Conservation (phyloP, 176 grass and related monocot genomes). For the Thalia dealbata region DNA sequence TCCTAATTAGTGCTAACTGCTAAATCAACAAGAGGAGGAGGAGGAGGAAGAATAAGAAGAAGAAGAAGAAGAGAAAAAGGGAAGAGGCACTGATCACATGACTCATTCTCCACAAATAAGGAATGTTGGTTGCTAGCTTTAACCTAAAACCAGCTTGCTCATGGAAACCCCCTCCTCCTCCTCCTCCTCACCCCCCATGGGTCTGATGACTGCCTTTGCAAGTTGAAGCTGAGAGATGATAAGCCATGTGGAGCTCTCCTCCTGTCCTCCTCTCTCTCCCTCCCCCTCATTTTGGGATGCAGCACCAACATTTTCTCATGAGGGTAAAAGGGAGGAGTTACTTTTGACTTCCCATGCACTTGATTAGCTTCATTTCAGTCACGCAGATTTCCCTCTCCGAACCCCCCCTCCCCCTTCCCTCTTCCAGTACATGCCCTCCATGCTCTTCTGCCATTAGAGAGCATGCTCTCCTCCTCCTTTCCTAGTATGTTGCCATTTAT, state of each 20-base stretch:
- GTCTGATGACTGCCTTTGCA: background rate
- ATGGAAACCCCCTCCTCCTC: background rate
- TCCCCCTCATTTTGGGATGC: background rate
- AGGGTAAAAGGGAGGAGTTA: background rate
- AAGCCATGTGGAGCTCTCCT: background rate
- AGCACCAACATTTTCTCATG: background rate
- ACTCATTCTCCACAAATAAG: background rate
- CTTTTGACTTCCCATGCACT: background rate
- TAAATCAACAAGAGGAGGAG: background rate
- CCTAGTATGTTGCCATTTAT: no score
- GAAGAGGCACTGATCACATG: background rate
- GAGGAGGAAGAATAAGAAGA: no score
- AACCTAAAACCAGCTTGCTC: background rate
- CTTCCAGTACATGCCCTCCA: no score
- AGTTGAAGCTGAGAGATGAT: background rate
- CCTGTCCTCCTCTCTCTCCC: background rate
- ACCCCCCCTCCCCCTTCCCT: no score
- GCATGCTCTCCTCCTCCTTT: no score
- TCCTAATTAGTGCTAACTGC: background rate
- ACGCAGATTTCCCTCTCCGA: no score
- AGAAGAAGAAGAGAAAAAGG: no score
- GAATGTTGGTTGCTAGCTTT: background rate
- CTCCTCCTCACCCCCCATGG: background rate
- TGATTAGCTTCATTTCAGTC: no score
- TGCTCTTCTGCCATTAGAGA: no score